A percentile compares a stretch with the other conserved stretches of the same genome.
Evolutionary conservation across 108 stramenopile genomes (phyloP).

Genomic region (Nitzschia sp.): DNA sequence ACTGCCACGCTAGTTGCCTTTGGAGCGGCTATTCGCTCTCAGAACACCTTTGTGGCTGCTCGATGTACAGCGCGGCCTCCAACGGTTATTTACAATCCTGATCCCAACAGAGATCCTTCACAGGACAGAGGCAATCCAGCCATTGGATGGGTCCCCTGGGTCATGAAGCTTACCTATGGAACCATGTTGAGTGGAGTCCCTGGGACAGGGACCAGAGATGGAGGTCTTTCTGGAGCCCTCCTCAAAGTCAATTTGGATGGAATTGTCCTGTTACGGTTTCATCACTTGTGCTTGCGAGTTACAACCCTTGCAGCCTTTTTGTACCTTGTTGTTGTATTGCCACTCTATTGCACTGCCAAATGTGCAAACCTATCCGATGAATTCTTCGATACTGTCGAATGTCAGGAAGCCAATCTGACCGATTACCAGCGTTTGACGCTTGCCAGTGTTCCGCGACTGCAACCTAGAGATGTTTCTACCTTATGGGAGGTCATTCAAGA

Average conservation of each 20-base stretch:
- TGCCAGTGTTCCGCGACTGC: constrained; percentile 53
- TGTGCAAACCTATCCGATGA: constrained; percentile 13
- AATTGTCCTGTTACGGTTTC: constrained; percentile 78
- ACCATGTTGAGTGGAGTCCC: constrained; percentile 74
- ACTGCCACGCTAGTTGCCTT: constrained; percentile 48
- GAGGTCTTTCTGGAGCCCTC: constrained; percentile 61
- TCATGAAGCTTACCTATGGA: constrained; percentile 57
- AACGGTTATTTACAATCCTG: constrained; percentile 67
- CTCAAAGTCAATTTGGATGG: constrained; percentile 82
- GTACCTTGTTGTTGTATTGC: constrained; percentile 61
- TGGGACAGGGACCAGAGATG: constrained; percentile 74
- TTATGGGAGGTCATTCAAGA: constrained; percentile 15
- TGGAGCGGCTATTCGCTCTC: constrained; percentile 45
- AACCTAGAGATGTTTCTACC: not conserved
- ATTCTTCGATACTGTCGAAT: not conserved
- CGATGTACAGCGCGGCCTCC: constrained; percentile 66
- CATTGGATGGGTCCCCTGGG: constrained; percentile 79
- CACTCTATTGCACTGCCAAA: constrained; percentile 61
- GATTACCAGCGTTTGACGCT: constrained; percentile 76
- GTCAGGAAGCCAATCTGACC: constrained; percentile 46
- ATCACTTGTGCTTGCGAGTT: constrained; percentile 68
- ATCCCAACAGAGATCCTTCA: constrained; percentile 17
- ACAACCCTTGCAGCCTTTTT: constrained; percentile 51
- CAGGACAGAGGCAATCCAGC: constrained; percentile 64
- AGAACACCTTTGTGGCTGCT: constrained; percentile 57